Percentiles rank a stretch among this genome's conserved stretches.
phyloP scores from a whole-genome alignment of 208 protist species.

The Crithidia fasciculata region DNA sequence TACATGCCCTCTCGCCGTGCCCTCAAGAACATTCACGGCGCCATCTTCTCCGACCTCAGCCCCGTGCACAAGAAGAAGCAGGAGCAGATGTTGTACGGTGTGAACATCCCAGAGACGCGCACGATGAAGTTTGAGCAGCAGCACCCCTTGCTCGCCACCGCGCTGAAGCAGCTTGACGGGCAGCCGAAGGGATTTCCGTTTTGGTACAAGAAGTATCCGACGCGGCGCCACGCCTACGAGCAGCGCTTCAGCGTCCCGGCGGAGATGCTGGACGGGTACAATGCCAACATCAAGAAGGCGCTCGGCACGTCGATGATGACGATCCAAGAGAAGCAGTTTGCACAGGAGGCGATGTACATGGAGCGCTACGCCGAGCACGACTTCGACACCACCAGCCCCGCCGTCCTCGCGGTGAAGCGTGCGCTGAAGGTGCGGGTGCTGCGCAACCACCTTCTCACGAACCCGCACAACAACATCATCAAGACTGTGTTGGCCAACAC shows the following conservation, averaged over 20 bases:
- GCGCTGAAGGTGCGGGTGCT: slow-evolving; percentile 85
- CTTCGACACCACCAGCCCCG: slow-evolving; percentile 88
- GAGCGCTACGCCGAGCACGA: slow-evolving; percentile 92
- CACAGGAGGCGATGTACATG: slow-evolving; percentile 92
- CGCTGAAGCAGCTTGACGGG: slow-evolving; percentile 73
- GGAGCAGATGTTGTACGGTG: slow-evolving; percentile 90
- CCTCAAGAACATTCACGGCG: slow-evolving; percentile 91
- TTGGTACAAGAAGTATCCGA: slow-evolving; percentile 94
- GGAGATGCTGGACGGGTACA: slow-evolving; percentile 93
- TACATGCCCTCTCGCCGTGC: slow-evolving; percentile 88
- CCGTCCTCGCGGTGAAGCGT: slow-evolving; percentile 84
- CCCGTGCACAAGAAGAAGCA: slow-evolving; percentile 90
- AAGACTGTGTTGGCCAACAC: slow-evolving; percentile 83
- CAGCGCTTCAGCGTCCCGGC: slow-evolving; percentile 86
- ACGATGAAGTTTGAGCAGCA: slow-evolving; percentile 82
- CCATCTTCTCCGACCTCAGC: slow-evolving; percentile 78
- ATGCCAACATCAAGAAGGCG: slow-evolving; percentile 75
- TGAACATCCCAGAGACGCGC: slow-evolving; percentile 82
- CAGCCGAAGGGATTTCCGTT: slow-evolving; percentile 91
- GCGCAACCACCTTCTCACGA: slow-evolving; percentile 91
- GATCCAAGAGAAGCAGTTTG: slow-evolving; percentile 87
- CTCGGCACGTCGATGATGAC: slow-evolving; percentile 86
- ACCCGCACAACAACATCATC: slow-evolving; percentile 93
- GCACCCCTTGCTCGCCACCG: slow-evolving; percentile 84
- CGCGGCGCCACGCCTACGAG: slow-evolving; percentile 90